Evolutionary conservation across 306 rosid species (phyloP), one percentile per base, ranked within the genome.

Genomic region (Trifolium fragiferum): DNA sequence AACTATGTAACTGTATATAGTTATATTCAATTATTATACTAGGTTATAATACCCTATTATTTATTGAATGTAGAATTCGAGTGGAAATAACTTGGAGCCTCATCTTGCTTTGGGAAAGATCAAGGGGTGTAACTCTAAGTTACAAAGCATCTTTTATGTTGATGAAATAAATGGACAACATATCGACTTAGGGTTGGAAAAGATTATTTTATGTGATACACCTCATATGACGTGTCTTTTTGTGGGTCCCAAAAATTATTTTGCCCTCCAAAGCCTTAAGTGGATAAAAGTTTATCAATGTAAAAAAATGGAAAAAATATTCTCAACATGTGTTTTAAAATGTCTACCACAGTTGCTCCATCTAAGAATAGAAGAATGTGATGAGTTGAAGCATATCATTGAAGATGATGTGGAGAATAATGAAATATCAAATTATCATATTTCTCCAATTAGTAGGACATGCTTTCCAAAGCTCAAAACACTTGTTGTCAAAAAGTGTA

Each of bases 271-370:
- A 46, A 27, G 62, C 5, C 70, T 74, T 3, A 11, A 0, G 7
- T 0, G 0, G 0, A 1, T 61, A 30, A 0, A 0, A 18, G 30
- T 46, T 0, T 0, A 0, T 0, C 3, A 13, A 40, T 66, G 80
- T 40, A 18, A 46, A 27, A 66, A 41, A 16, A 13, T 76, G 67
- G 40, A 76, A 55, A 5, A 18, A 7, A 6, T 76, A 0, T 76
- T 76, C 46, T 18, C 49, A 12, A 3, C 7, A 3, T 40, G 68
- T 16, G 13, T 68, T 7, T 3, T 15, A 50, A 0, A 37, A n/a
- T 47, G 57, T 12, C 5, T 78, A 11, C 50, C 76, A 10, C 44
- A 49, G 15, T 50, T 70, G 58, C 0, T 0, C 7, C 0, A 0
- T 37, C 58, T 78, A 5, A 6, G 0, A 6, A 60, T 70, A 37